phyloP scores from a whole-genome alignment of 2,329 filamentous ascomycete species.

The Podosphaera xanthii region DNA sequence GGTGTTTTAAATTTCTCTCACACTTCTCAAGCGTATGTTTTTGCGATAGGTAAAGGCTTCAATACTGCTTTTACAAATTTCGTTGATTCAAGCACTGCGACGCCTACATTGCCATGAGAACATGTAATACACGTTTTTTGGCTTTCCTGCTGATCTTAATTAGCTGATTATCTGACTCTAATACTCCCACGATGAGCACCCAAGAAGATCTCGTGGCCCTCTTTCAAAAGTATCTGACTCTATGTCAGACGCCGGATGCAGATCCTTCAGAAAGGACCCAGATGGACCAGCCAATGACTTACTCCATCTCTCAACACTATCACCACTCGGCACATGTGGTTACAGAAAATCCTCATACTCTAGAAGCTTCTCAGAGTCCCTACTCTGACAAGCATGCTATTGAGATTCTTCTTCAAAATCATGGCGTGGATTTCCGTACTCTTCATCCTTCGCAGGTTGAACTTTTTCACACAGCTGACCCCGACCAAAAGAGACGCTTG shows the following conservation, averaged over 20 bases:
- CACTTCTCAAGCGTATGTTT: too few relatives aligned
- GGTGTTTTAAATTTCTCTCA: too few relatives aligned
- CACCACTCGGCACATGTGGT: constrained; percentile 52
- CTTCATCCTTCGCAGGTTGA: constrained; percentile 55
- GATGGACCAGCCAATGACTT: constrained; percentile 31
- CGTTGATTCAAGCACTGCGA: too few relatives aligned
- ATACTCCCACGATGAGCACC: constrained; percentile 30
- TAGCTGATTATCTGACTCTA: not conserved
- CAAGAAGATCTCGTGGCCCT: constrained; percentile 67
- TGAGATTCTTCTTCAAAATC: constrained; percentile 34
- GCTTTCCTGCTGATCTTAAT: not conserved
- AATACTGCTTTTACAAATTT: too few relatives aligned
- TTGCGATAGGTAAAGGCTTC: too few relatives aligned
- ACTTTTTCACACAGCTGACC: constrained; percentile 54
- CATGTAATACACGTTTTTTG: too few relatives aligned
- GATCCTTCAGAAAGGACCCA: constrained; percentile 16
- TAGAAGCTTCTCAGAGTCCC: constrained; percentile 28
- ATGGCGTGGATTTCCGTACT: constrained; percentile 45
- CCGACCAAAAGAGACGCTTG: constrained; percentile 48
- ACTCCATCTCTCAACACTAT: constrained; percentile 64
- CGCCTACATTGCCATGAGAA: too few relatives aligned
- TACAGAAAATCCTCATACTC: constrained; percentile 20
- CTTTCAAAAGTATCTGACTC: constrained; percentile 53
- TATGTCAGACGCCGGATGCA: constrained; percentile 21
- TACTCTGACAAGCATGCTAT: constrained; percentile 26